phyloP scores from a whole-genome alignment of 441 rosid species.

The Corymbia calophylla region DNA sequence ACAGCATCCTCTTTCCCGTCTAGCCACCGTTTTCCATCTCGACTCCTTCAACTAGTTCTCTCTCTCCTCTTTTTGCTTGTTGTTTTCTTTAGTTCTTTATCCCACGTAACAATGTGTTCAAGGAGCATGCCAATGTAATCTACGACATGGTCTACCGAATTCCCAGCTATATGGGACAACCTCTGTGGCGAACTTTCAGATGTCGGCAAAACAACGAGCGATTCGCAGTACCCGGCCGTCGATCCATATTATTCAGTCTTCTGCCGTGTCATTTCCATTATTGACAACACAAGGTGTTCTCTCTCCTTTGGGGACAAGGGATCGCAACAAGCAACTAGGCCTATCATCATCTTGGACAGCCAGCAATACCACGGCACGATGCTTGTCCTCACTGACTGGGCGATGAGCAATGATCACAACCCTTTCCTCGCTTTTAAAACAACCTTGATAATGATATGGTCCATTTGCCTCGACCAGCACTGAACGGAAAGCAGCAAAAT shows the following conservation, averaged over 20 bases:
- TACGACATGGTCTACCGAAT: fast-evolving
- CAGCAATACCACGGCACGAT: not conserved
- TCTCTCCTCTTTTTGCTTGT: too few species aligned
- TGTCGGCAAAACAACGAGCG: not conserved
- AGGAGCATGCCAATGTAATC: not conserved
- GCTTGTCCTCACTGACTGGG: not conserved
- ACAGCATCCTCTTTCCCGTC: not conserved
- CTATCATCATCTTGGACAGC: not conserved
- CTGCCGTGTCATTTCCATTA: too few species aligned
- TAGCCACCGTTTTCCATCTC: not conserved
- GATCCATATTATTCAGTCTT: not conserved
- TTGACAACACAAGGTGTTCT: not conserved
- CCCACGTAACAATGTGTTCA: not conserved
- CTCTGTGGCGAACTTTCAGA: not conserved
- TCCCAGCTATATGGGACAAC: not conserved
- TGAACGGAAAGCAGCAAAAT: not conserved
- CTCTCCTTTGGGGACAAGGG: not conserved
- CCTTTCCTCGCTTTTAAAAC: not conserved
- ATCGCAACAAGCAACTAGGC: not conserved
- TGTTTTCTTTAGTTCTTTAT: not conserved
- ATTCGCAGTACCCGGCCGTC: not conserved
- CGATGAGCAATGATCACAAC: not conserved
- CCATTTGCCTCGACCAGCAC: not conserved
- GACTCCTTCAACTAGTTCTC: not conserved
- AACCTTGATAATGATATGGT: not conserved